Conservation (phyloP, 1,284 basidiomycete species). For the Rhizopogon parksii region DNA sequence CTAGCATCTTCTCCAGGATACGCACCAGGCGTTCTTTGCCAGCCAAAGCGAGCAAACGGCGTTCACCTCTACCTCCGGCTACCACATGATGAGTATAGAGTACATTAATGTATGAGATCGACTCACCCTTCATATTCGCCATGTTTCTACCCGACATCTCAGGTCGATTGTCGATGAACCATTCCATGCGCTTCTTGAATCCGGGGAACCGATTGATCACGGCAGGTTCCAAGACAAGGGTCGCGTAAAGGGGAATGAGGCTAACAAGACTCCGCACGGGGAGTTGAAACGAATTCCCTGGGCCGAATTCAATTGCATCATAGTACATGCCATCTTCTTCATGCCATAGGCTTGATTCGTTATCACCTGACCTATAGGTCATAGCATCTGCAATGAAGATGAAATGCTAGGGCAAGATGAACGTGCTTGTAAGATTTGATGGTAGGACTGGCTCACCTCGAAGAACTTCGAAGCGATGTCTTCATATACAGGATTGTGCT, state of each 20-base stretch:
- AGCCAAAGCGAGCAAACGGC: constrained; percentile 84
- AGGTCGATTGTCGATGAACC: constrained; percentile 93
- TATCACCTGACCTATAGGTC: constrained; percentile 79
- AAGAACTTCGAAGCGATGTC: constrained; percentile 99
- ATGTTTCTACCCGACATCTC: constrained; percentile 87
- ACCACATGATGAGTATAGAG: constrained; percentile 11
- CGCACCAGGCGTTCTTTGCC: constrained; percentile 84
- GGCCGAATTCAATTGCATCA: constrained; percentile 91
- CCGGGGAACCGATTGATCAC: constrained; percentile 89
- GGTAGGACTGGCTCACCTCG: constrained; percentile 47
- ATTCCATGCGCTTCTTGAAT: constrained; percentile 97
- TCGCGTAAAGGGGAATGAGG: constrained; percentile 92
- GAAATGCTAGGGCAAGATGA: constrained; percentile 60
- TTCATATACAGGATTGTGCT: constrained; percentile 96
- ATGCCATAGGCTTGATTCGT: constrained; percentile 86
- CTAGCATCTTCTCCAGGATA: constrained; percentile 94
- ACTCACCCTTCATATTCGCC: constrained; percentile 86
- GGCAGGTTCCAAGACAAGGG: constrained; percentile 86
- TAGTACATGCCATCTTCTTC: constrained; percentile 98
- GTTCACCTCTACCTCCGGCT: constrained; percentile 80
- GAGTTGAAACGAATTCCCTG: constrained; percentile 79
- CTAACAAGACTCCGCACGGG: constrained; percentile 92
- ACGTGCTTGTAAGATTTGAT: neutral
- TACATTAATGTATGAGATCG: constrained; percentile 3
- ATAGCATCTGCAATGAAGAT: constrained; percentile 97